Evolutionary conservation across 345 rosid species (phyloP).

Genomic region (Euphorbia peplus): DNA sequence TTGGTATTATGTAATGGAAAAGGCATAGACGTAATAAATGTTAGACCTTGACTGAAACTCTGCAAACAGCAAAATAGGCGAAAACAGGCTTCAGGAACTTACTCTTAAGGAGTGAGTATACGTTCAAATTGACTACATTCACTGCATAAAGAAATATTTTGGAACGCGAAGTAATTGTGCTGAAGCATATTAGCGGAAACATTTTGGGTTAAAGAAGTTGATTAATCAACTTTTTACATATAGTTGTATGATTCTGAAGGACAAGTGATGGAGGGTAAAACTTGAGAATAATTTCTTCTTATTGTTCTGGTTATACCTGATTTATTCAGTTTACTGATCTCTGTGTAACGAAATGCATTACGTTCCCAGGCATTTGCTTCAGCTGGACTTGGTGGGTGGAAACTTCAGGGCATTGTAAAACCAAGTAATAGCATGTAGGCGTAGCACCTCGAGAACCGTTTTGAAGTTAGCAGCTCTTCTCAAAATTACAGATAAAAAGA

Average conservation of each 20-base stretch:
- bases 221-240: neutral
- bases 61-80: too few relatives aligned
- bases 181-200: neutral
- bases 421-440: slow-evolving; percentile 40
- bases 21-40: neutral
- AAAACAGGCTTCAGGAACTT: neutral
- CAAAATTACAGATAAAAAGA: neutral
- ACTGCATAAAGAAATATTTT: slow-evolving; percentile 3
- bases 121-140: neutral
- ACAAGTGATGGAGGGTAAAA: neutral
- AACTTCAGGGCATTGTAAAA: slow-evolving; percentile 76
- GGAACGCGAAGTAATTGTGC: neutral
- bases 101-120: neutral
- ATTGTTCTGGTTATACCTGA: neutral
- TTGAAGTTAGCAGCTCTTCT: neutral
- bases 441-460: slow-evolving; percentile 1
- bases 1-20: neutral
- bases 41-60: too few relatives aligned
- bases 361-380: slow-evolving; percentile 64
- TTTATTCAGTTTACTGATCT: neutral
- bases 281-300: slow-evolving; percentile 1
- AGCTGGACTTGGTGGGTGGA: slow-evolving; percentile 95
- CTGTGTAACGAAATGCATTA: slow-evolving; percentile 20
- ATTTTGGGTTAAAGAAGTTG: neutral
- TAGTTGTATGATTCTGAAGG: neutral